Evolutionary conservation across 768 basidiomycete genomes (phyloP), one percentile per base, ranked within the genome.

Genomic region (Ramaria sp.): DNA sequence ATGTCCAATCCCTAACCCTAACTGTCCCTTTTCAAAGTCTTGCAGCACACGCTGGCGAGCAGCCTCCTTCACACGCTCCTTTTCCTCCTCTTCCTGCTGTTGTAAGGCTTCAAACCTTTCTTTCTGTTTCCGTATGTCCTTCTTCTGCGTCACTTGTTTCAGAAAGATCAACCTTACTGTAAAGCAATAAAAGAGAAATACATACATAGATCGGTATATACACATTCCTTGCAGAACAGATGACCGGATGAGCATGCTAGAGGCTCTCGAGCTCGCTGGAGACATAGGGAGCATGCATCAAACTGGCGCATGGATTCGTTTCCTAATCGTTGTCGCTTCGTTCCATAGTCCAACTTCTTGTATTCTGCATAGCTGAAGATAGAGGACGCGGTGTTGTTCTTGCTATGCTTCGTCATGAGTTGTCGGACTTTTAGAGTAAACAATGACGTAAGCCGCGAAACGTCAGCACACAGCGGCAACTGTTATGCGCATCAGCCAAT

Each of bases 221-320:
- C 85, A 62, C 96, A 98, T 70, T 97, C 95, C 65, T 87, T 90
- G 76, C 96, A 99, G 66, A 92, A 98, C 22, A 98, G 61, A 68
- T 98, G 96, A 0, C 96, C 96, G 49, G 88, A 78, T 20, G 70
- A 61, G 62, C 96, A 98, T 12, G 84, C 78, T 32, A 94, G 72
- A 0, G 95, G 91, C 50, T 92, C 85, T 47, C 88, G 72, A 5
- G 89, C 93, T 41, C 78, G 76, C 52, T 88, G 82, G 34, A 96
- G 72, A 66, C 95, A 99, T 13, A 96, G 77, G 5, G 85, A 77
- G 65, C 96, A 98, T 0, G 90, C 83, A 67, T 96, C 90, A 66
- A 96, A 93, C 49, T 78, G 78, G 37, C 91, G 82, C 86, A 94
- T 90, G 10, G 87, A 92, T 67, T 96, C 93, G 65, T 89, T 86